Evolutionary conservation across 1,139 yeast species (phyloP).

Genomic region (Saccharomycopsis phalli): DNA sequence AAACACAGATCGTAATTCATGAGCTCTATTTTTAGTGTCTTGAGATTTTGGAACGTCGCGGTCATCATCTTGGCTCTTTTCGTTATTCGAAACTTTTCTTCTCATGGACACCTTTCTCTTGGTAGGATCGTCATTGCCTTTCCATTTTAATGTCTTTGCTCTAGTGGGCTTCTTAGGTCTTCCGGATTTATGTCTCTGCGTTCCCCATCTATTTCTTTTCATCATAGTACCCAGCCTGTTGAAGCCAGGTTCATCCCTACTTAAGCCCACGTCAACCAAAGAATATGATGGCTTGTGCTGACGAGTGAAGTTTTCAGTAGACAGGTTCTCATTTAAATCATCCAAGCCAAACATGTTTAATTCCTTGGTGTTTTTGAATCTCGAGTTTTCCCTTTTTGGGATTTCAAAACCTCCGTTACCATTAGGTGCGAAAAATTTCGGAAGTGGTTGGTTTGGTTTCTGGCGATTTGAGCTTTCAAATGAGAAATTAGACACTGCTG

Average conservation of each 20-base stretch:
- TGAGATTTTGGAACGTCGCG: conserved; percentile 29
- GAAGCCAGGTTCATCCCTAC: conserved; percentile 4
- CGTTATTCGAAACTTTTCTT: neutral
- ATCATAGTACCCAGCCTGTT: conserved; percentile 30
- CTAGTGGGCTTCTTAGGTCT: conserved; percentile 39
- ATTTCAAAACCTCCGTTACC: neutral
- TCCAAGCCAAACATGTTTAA: conserved; percentile 2
- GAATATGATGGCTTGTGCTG: conserved; percentile 6
- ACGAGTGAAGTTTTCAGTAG: neutral
- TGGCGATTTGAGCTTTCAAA: neutral
- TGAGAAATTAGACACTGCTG: neutral
- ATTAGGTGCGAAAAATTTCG: too few species aligned
- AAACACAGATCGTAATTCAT: conserved; percentile 46
- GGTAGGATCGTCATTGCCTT: conserved; percentile 20
- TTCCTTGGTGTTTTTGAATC: neutral
- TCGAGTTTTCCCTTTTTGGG: too few species aligned
- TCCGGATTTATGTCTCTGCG: conserved; percentile 59
- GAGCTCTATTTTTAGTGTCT: conserved; percentile 32
- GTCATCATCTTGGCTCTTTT: conserved; percentile 24
- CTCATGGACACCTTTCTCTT: conserved; percentile 2
- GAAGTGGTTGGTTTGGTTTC: neutral
- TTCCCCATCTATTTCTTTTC: conserved; percentile 71
- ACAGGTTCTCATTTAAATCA: conserved; percentile 4
- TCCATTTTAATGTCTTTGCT: conserved; percentile 35
- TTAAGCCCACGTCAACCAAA: conserved; percentile 11